Evolutionary conservation across 176 grass and related monocot genomes (phyloP).

Genomic region (Zoysia pacifica): DNA sequence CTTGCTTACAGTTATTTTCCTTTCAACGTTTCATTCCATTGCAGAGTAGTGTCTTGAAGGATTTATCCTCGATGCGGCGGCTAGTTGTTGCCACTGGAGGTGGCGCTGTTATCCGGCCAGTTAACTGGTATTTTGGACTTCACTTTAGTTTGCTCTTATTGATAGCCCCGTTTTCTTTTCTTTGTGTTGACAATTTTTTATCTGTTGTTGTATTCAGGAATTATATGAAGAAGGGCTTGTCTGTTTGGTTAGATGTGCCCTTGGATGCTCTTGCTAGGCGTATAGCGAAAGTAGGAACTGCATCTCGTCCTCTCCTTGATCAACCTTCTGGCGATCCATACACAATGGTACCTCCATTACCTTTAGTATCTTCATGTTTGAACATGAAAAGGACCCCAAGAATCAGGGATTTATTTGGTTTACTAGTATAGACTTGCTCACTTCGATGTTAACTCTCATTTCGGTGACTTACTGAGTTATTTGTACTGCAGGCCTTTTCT

Average conservation of each 20-base stretch:
- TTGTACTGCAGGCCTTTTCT: conserved; percentile 66
- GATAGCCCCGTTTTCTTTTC: conserved; percentile 6
- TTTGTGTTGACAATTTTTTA: conserved; percentile 18
- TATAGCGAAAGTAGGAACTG: conserved; percentile 92
- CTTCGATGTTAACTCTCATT: conserved; percentile 15
- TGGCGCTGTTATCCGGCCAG: conserved; percentile 88
- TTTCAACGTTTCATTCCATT: conserved; percentile 21
- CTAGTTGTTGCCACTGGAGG: conserved; percentile 98
- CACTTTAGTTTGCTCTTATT: not conserved
- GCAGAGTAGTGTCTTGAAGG: conserved; percentile 88
- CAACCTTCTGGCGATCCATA: conserved; percentile 92
- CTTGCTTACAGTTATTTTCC: conserved; percentile 2
- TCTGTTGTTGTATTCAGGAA: conserved; percentile 58
- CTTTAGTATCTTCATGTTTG: not conserved
- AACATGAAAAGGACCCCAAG: conserved; percentile 1
- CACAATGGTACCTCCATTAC: conserved; percentile 63
- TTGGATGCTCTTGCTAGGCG: conserved; percentile 87
- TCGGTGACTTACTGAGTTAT: not conserved
- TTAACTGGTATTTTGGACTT: conserved; percentile 76
- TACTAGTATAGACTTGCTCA: not conserved
- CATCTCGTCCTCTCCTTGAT: conserved; percentile 95
- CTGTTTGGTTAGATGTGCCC: conserved; percentile 97
- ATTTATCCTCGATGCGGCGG: conserved; percentile 81
- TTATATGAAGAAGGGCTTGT: conserved; percentile 87
- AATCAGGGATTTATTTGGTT: conserved; percentile 13